phyloP scores from a whole-genome alignment of 1,284 basidiomycete genomes.

The Phellinidium pouzarii region DNA sequence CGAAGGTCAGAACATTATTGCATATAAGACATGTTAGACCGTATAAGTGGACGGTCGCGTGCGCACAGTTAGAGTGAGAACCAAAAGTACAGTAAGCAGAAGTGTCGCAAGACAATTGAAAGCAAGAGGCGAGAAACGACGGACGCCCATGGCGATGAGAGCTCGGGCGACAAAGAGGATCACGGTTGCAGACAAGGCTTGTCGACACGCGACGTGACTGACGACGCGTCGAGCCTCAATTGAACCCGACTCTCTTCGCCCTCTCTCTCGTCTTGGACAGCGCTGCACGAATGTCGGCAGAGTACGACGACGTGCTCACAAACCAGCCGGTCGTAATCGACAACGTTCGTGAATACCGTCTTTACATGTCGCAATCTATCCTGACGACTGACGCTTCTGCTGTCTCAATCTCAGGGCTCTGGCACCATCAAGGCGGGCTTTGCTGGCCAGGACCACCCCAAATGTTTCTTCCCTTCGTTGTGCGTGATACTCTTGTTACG shows the following conservation, averaged over 20 bases:
- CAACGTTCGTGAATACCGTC: conserved; percentile 60
- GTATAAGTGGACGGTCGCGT: background rate
- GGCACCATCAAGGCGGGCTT: conserved; percentile 98
- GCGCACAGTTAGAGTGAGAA: background rate
- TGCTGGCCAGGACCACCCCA: conserved; percentile 95
- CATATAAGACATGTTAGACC: background rate
- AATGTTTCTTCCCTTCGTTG: conserved; percentile 98
- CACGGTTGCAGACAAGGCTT: no score
- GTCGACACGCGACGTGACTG: background rate
- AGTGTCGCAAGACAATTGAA: background rate
- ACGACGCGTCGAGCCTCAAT: conserved; percentile 13
- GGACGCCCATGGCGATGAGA: background rate
- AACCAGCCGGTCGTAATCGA: conserved; percentile 95
- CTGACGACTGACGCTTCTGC: conserved; percentile 19
- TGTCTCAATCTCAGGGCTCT: conserved; percentile 60
- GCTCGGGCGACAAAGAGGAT: no score
- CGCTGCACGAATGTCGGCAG: conserved; percentile 54
- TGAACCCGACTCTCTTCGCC: background rate
- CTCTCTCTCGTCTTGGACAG: background rate
- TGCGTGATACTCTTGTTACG: no score
- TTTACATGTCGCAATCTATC: conserved; percentile 16
- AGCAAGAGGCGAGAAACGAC: background rate
- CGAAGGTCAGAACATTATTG: conserved; percentile 8
- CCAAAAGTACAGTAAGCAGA: background rate
- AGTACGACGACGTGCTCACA: conserved; percentile 85